phyloP scores from a whole-genome alignment of 2,329 filamentous ascomycete species.

The Fusarium sublunatum region DNA sequence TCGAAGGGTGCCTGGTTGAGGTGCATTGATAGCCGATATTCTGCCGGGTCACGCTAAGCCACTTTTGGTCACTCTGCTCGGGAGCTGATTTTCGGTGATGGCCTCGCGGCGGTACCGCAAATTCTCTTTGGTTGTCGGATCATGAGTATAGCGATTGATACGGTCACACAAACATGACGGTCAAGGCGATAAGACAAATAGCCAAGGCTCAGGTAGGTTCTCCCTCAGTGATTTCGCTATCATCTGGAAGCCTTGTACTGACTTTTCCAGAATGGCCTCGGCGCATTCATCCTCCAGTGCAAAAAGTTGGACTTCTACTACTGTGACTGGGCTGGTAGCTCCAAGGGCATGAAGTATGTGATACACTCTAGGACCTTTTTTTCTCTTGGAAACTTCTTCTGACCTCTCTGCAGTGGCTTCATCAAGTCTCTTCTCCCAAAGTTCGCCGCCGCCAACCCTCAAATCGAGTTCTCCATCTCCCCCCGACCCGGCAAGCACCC shows the following conservation, averaged over 20 bases:
- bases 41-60: constrained; percentile 44
- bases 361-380: no score
- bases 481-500: constrained; percentile 92
- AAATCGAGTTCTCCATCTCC: constrained; percentile 91
- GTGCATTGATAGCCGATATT: constrained; percentile 36
- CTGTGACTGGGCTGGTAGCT: constrained; percentile 96
- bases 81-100: constrained; percentile 44
- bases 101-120: constrained; percentile 30
- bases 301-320: constrained; percentile 96
- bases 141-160: constrained; percentile 45
- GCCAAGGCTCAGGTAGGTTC: constrained; percentile 64
- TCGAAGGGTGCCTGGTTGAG: constrained; percentile 31
- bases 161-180: constrained; percentile 62
- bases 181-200: constrained; percentile 64
- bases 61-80: constrained; percentile 23
- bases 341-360: constrained; percentile 89
- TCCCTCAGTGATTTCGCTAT: neutral
- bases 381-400: constrained; percentile 31
- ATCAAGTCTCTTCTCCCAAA: constrained; percentile 78
- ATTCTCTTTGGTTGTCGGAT: constrained; percentile 41
- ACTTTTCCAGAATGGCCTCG: constrained; percentile 83
- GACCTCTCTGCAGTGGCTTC: constrained; percentile 71
- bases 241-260: constrained; percentile 19
- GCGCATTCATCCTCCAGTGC: constrained; percentile 97
- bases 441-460: constrained; percentile 85